A percentile compares a stretch with the other conserved stretches of the same genome.
These are phyloP conservation scores for Candida sanyiensis DNA, from an alignment of 805 yeast species.

Conservation along the genomic window DNA sequence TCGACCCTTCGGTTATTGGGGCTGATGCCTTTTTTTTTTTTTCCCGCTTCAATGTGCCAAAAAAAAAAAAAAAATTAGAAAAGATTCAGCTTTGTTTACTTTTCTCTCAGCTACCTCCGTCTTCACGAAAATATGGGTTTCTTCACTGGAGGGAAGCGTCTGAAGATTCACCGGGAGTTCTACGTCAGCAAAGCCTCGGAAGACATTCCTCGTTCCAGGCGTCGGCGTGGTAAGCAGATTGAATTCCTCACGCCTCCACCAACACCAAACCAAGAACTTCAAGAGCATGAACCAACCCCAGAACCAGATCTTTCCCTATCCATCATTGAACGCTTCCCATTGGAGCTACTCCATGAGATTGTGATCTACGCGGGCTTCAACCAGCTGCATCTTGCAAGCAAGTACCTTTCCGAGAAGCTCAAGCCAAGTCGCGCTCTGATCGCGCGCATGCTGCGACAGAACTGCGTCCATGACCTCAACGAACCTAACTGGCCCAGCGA, in stretches of 20 bases:
- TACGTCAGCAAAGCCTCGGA: neutral
- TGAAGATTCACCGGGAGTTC: neutral
- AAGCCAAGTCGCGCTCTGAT: conserved; percentile 25
- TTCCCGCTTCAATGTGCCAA: neutral
- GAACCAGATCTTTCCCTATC: conserved; percentile 8
- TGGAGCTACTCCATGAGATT: conserved; percentile 36
- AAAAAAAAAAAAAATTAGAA: neutral
- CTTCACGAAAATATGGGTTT: no score
- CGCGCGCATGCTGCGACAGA: conserved; percentile 14
- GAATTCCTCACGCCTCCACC: no score
- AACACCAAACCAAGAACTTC: no score
- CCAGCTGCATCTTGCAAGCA: conserved; percentile 32
- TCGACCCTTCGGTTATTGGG: no score
- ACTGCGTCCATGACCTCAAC: conserved; percentile 19
- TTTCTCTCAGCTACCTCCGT: no score
- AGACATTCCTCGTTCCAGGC: neutral
- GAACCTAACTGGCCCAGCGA: neutral
- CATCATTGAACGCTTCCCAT: conserved; percentile 34
- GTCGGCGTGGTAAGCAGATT: no score
- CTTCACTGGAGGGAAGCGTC: neutral
- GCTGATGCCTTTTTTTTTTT: neutral
- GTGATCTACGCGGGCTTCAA: conserved; percentile 35
- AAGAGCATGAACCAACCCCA: conserved; percentile 1
- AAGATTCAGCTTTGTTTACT: no score
- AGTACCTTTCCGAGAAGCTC: conserved; percentile 23